These are phyloP conservation scores for Tolypocladium tropicale DNA, from an alignment of 2,329 filamentous ascomycete species.

Conservation along the genomic window DNA sequence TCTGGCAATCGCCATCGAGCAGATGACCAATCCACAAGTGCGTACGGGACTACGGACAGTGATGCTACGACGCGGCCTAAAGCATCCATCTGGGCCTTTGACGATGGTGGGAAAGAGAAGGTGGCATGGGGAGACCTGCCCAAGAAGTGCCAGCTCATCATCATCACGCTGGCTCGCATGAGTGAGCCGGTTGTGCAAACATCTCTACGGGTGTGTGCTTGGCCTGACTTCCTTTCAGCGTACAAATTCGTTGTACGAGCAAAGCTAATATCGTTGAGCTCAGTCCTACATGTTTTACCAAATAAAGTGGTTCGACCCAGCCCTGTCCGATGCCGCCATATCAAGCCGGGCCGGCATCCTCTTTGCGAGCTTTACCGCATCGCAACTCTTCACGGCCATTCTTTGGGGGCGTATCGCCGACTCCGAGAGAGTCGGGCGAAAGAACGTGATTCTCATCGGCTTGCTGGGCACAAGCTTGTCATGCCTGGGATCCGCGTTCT, in stretches of 20 bases:
- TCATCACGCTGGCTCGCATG: constrained; percentile 68
- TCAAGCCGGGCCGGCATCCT: constrained; percentile 69
- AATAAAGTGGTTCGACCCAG: constrained; percentile 62
- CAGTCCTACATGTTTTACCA: constrained; percentile 81
- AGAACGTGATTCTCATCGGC: constrained; percentile 68
- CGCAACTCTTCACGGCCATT: constrained; percentile 75
- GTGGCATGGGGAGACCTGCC: constrained; percentile 59
- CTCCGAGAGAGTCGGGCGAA: constrained; percentile 56
- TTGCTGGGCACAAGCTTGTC: constrained; percentile 50
- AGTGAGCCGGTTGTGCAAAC: constrained; percentile 79
- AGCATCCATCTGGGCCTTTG: no score
- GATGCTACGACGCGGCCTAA: no score
- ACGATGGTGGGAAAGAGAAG: no score
- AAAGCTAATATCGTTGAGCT: not conserved
- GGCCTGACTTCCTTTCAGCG: not conserved
- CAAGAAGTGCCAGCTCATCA: constrained; percentile 63
- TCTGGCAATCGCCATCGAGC: no score
- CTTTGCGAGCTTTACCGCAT: constrained; percentile 68
- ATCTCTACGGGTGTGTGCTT: constrained; percentile 45
- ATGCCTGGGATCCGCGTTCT: constrained; percentile 51
- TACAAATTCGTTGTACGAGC: not conserved
- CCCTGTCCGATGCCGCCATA: constrained; percentile 51
- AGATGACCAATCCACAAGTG: no score
- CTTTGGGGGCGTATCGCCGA: constrained; percentile 68
- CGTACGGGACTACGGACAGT: no score